Evolutionary conservation across 2,329 filamentous ascomycete species (phyloP), one percentile per base, ranked within the genome.

Genomic region (Fusarium sp.): DNA sequence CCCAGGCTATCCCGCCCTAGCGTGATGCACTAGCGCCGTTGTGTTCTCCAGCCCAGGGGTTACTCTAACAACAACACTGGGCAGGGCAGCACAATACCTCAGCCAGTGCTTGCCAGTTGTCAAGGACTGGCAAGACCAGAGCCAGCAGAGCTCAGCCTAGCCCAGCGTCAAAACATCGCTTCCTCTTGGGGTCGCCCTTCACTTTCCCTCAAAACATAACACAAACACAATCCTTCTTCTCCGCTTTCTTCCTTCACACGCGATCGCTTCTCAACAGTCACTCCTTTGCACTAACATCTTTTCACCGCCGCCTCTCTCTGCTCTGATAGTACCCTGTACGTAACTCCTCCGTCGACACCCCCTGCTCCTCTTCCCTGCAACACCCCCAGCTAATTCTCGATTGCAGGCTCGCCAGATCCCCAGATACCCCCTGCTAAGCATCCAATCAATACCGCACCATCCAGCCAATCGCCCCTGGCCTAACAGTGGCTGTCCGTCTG

Each of bases 91-190:
- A 44, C 47, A 52, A 46, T 10, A 45, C 30, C 20, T 25, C 32
- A 42, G 41, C 46, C 67, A 59, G 63, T 71, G 68, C 64, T 40
- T 57, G 59, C 56, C 64, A 65, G 53, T 32, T 71, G 52, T n/a
- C 45, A 58, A 20, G 46, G 34, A 41, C 24, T 8, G 37, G 25
- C 49, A n/a, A 37, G 34, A 37, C 18, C 13, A 41, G 34, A 37
- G 18, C 2, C n/a, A 52, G 32, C 6, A n/a, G 34, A 37, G 18
- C 22, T 51, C 30, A 52, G 30, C 22, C 34, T n/a, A 67, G 60
- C n/a, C 47, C 58, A 63, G 41, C 20, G 29, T 62, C 69, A 61
- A 73, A 75, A 75, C 73, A 66, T 44, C 74, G 75, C 70, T 71
- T 74, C 72, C 51, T 71, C 63, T 57, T 46, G 42, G 49, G 42